Evolutionary conservation across 2,329 filamentous ascomycete genomes (phyloP), one percentile per base, ranked within the genome.

Genomic region (Ceratocystis destructans): DNA sequence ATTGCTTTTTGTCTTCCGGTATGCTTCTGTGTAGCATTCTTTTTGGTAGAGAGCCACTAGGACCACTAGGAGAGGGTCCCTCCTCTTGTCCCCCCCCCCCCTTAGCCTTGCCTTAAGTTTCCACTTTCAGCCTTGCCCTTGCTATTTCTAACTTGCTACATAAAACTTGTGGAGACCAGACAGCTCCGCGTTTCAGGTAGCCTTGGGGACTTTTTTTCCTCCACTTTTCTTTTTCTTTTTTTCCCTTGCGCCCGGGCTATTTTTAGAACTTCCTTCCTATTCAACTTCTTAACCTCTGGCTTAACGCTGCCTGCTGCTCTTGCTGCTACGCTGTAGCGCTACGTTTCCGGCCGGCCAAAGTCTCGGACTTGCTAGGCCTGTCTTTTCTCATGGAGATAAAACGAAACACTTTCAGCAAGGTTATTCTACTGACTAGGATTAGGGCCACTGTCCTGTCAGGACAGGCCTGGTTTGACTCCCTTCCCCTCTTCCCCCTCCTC

Each of bases 171-270:
- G 25, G 25, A 31, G 53, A 17, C 25, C 25, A 28, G 20, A 57
- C 53, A 57, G 15, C 61, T 63, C 44, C 61, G 61, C 25, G 61
- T 63, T 63, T 63, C 61, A 63, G 61, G 61, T 63, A 15, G 61
- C 28, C 45, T 63, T 41, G 44, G 61, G 37, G 8, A 20, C 33
- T 33, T 63, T 63, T 63, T 48, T 50, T 15, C 7, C 25, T 28
- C 8, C 22, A 22, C 1, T 3, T 7, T 44, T 7, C 17, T 50
- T 12, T 48, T 48, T 48, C 2, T 15, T 12, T 17, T 37, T 25
- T 5, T 10, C 37, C n/a, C 4, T 10, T 22, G 31, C 17, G n/a
- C 17, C 33, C 22, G 4, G 10, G 10, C 37, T 41, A 41, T 41
- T 41, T 15, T 41, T 41, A 41, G 37, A 41, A 15, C 53, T 57